Evolutionary conservation across 768 basidiomycete genomes (phyloP).

Genomic region (Pleurotus eryngii): DNA sequence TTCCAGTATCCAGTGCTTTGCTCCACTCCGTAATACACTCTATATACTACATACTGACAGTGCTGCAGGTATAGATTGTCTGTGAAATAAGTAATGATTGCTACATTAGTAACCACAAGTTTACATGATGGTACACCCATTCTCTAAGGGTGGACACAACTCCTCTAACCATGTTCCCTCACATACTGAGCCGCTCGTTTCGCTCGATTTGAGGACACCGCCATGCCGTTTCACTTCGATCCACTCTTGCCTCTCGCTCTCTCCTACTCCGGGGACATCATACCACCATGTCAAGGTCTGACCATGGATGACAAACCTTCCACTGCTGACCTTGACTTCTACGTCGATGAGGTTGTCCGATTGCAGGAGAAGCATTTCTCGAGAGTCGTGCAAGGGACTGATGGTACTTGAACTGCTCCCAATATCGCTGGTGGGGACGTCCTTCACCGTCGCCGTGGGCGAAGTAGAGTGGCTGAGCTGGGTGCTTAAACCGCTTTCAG

Average conservation of each 20-base stretch:
- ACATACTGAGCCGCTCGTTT: not conserved
- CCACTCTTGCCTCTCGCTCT: slow-evolving; percentile 30
- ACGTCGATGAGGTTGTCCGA: slow-evolving; percentile 33
- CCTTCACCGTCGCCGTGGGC: slow-evolving; percentile 1
- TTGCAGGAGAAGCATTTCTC: slow-evolving; percentile 13
- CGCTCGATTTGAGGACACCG: slow-evolving; percentile 24
- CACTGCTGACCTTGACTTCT: slow-evolving; percentile 41
- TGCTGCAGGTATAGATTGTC: no score
- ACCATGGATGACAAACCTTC: slow-evolving; percentile 41
- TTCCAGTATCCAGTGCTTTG: no score
- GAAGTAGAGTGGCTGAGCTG: slow-evolving; percentile 1
- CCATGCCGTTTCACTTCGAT: slow-evolving; percentile 31
- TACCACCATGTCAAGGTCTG: slow-evolving; percentile 57
- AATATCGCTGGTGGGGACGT: not conserved
- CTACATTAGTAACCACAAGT: not conserved
- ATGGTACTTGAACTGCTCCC: slow-evolving; percentile 9
- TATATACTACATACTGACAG: no score
- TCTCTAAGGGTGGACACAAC: not conserved
- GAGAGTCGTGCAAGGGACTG: not conserved
- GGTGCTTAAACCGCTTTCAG: not conserved
- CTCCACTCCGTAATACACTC: no score
- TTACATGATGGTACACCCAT: slow-evolving; percentile 2
- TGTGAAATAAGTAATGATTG: no score
- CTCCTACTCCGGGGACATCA: slow-evolving; percentile 33
- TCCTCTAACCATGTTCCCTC: not conserved